phyloP scores from a whole-genome alignment of 345 rosid species.

The Eucalyptus tenuipes region DNA sequence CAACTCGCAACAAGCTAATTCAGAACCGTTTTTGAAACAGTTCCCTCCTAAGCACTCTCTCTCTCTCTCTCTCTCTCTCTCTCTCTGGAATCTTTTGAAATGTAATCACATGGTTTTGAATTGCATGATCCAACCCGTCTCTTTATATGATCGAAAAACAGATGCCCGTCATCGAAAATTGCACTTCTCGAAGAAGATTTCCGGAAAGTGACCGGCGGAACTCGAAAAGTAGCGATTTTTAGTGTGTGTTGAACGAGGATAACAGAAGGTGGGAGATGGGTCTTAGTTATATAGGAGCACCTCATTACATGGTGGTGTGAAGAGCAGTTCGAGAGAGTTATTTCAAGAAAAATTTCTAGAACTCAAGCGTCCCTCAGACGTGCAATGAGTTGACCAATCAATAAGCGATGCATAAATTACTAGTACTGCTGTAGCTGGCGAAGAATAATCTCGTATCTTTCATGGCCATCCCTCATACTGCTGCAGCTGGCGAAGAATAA shows the following conservation, averaged over 20 bases:
- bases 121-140: not conserved
- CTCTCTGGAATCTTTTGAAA: not conserved
- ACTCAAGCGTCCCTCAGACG: not conserved
- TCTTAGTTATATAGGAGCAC: not conserved
- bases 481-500: not conserved
- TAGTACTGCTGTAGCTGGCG: not conserved
- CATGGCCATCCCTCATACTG: not conserved
- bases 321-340: not conserved
- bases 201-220: not conserved
- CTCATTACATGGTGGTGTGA: not conserved
- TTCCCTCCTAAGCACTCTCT: constrained; percentile 21
- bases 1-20: not conserved
- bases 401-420: not conserved
- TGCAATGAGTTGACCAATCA: not conserved
- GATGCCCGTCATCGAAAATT: not conserved
- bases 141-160: not conserved
- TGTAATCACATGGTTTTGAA: not conserved
- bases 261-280: not conserved
- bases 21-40: constrained; percentile 14
- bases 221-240: not conserved
- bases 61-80: not conserved
- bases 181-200: not conserved
- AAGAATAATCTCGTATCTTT: not conserved
- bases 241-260: not conserved
- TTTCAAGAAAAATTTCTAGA: not conserved